These are phyloP conservation scores for Eucalyptus coolabah DNA, from an alignment of 345 rosid species.

Conservation along the genomic window DNA sequence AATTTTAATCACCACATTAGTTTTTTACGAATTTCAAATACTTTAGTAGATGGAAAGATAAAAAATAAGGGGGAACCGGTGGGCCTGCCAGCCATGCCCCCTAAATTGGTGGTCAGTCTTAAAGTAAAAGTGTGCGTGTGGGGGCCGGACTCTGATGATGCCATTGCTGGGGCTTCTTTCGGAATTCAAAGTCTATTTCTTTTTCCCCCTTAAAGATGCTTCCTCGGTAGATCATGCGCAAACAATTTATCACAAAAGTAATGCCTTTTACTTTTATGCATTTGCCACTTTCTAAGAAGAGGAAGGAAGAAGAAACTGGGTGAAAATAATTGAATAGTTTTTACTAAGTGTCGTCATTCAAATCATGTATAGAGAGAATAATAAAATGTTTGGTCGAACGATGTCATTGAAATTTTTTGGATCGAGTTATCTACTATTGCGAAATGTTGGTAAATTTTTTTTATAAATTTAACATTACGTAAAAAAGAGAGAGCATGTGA, in stretches of 20 bases:
- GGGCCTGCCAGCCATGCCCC: not conserved
- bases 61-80: not conserved
- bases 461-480: not conserved
- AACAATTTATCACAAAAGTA: not conserved
- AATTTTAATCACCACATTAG: not conserved
- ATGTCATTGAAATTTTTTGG: not conserved
- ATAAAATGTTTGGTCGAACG: not conserved
- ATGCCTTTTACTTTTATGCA: not conserved
- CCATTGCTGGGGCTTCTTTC: not conserved
- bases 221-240: not conserved
- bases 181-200: not conserved
- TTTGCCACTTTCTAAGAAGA: not conserved
- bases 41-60: not conserved
- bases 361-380: not conserved
- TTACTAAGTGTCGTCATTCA: rapidly evolving
- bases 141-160: not conserved
- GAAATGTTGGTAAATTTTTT: not conserved
- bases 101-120: not conserved
- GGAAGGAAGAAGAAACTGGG: not conserved
- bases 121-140: not conserved
- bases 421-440: not conserved
- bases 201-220: not conserved
- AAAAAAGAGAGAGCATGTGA: not conserved
- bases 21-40: not conserved
- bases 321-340: not conserved